phyloP scores from a whole-genome alignment of 345 rosid species.

The Euphorbia pulcherrima region DNA sequence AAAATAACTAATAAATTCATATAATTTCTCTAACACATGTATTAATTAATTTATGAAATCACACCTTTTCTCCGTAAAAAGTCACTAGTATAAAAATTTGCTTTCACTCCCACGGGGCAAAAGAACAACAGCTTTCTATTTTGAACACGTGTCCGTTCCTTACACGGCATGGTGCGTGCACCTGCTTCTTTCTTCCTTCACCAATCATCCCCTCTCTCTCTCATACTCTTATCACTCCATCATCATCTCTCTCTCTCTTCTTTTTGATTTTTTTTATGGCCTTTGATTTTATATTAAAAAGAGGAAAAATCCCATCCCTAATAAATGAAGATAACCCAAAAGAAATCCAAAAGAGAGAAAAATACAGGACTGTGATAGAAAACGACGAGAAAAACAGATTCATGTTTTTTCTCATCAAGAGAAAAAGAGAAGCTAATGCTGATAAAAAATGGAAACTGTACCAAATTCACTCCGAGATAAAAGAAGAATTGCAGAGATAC shows the following conservation, averaged over 20 bases:
- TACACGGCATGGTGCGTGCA: constrained; percentile 24
- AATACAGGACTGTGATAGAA: not conserved
- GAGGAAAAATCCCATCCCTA: not conserved
- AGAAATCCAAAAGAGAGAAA: not conserved
- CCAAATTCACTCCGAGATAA: not conserved
- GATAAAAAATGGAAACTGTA: constrained; percentile 9
- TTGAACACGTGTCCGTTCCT: constrained; percentile 35
- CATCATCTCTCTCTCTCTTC: too few relatives aligned
- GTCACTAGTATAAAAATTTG: too few relatives aligned
- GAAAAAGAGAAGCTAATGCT: constrained; percentile 3
- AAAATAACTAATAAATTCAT: too few relatives aligned
- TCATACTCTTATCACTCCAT: not conserved
- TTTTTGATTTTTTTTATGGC: not conserved
- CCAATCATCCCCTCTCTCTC: not conserved
- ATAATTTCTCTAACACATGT: too few relatives aligned
- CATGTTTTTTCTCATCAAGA: not conserved
- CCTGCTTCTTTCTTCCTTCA: not conserved
- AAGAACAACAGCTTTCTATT: constrained; percentile 5
- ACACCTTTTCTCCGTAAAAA: too few relatives aligned
- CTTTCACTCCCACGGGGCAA: too few relatives aligned
- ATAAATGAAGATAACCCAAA: constrained; percentile 2
- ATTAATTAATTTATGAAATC: too few relatives aligned
- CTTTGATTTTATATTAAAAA: not conserved
- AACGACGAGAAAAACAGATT: constrained; percentile 5
- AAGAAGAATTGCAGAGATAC: constrained; percentile 17